Evolutionary conservation across 208 protist species (phyloP).

Genomic region (Phytomonas sp.): DNA sequence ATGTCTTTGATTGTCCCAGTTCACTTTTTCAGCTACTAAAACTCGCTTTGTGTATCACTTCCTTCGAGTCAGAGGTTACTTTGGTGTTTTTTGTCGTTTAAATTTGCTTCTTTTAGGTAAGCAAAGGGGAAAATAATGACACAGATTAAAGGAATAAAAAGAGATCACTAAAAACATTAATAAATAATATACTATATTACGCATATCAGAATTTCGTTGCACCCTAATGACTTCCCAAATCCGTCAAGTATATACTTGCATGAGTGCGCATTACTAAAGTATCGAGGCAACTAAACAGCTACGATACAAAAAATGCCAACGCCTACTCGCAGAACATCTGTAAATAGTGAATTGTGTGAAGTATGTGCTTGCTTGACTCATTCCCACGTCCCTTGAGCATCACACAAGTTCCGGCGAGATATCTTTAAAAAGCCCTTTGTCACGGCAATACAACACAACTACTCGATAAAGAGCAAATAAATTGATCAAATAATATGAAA

Average conservation of each 20-base stretch:
- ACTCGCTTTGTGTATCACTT: not conserved
- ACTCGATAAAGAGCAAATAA: not conserved
- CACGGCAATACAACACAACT: not conserved
- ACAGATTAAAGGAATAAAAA: slow-evolving; percentile 19
- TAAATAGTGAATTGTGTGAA: not conserved
- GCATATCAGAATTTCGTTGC: not conserved
- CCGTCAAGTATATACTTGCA: not conserved
- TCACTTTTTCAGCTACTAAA: not conserved
- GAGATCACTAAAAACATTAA: slow-evolving; percentile 9
- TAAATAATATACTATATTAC: not conserved
- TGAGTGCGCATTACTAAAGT: not conserved
- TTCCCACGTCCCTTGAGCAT: not conserved
- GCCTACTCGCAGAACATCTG: not conserved
- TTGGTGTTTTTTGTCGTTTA: not conserved
- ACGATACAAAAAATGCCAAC: slow-evolving; percentile 8
- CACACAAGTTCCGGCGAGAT: not conserved
- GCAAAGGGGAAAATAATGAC: slow-evolving; percentile 4
- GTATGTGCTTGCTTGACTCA: not conserved
- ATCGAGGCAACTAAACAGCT: slow-evolving; percentile 2
- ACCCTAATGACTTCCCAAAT: not conserved
- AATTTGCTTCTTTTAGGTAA: slow-evolving; percentile 6
- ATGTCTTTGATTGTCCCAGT: not conserved
- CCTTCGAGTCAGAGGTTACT: not conserved
- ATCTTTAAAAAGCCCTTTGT: not conserved
- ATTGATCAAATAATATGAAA: slow-evolving; percentile 4